Conservation (phyloP, 2,329 filamentous ascomycete genomes). For the Claviceps sorghi region DNA sequence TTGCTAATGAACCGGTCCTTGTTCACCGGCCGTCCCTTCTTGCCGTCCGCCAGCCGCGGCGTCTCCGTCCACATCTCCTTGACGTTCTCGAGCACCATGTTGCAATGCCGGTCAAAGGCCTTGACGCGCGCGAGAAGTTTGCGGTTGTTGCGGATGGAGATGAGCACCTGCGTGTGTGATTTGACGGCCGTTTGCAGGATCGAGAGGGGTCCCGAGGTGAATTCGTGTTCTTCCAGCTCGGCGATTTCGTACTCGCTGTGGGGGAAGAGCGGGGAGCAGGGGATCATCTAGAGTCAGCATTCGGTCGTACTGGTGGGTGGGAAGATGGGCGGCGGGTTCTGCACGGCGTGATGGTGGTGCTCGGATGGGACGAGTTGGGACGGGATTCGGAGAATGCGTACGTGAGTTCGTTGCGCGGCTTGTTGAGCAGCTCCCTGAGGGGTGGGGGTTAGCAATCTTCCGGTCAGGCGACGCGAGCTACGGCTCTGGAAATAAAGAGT, state of each 20-base stretch:
- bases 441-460: slow-evolving; percentile 14
- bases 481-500: too few species aligned
- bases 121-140: slow-evolving; percentile 96
- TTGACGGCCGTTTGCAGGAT: slow-evolving; percentile 95
- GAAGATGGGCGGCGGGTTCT: background rate
- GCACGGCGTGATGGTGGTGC: slow-evolving; percentile 2
- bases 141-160: slow-evolving; percentile 95
- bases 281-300: background rate
- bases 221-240: slow-evolving; percentile 47
- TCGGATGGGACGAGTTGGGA: background rate
- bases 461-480: background rate
- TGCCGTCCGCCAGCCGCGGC: slow-evolving; percentile 65
- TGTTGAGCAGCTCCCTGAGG: slow-evolving; percentile 69
- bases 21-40: slow-evolving; percentile 82
- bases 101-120: slow-evolving; percentile 96
- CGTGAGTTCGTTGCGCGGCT: slow-evolving; percentile 84
- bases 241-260: slow-evolving; percentile 78
- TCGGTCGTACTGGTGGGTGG: too few species aligned
- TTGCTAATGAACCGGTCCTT: slow-evolving; percentile 98
- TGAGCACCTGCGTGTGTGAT: slow-evolving; percentile 87
- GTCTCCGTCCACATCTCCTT: slow-evolving; percentile 98
- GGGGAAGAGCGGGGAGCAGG: background rate
- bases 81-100: slow-evolving; percentile 95
- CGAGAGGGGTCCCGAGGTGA: slow-evolving; percentile 47
- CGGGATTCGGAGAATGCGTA: slow-evolving; percentile 30